Conservation (phyloP, 345 rosid genomes). For the Excoecaria agallocha region DNA sequence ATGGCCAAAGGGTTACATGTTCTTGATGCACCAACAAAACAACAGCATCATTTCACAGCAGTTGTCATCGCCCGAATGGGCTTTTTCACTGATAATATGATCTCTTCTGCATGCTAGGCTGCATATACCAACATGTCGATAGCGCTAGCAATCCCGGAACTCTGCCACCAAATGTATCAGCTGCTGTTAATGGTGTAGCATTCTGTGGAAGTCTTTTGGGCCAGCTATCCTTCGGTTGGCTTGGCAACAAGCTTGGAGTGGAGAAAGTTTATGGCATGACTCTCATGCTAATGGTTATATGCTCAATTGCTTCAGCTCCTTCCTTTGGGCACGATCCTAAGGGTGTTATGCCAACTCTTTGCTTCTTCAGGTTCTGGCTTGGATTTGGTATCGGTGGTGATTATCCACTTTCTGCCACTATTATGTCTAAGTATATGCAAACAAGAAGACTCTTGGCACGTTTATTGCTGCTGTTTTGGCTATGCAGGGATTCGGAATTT, state of each 20-base stretch:
- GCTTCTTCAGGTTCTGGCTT: slow-evolving; percentile 92
- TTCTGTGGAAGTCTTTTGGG: slow-evolving; percentile 65
- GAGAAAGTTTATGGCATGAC: slow-evolving; percentile 77
- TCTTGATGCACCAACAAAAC: slow-evolving; percentile 69
- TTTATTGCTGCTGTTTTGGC: slow-evolving; percentile 92
- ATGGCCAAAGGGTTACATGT: slow-evolving; percentile 61
- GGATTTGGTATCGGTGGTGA: slow-evolving; percentile 86
- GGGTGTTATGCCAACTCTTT: slow-evolving; percentile 55
- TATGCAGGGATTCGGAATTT: slow-evolving; percentile 91
- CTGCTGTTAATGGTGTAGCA: slow-evolving; percentile 76
- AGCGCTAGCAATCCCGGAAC: slow-evolving; percentile 60
- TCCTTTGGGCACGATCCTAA: slow-evolving; percentile 50
- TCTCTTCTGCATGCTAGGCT: slow-evolving; percentile 70
- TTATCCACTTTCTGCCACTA: slow-evolving; percentile 76
- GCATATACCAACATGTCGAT: slow-evolving; percentile 64
- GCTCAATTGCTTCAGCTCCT: slow-evolving; percentile 63
- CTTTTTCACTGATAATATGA: slow-evolving; percentile 78
- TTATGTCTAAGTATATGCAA: slow-evolving; percentile 80
- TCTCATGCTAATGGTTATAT: slow-evolving; percentile 67
- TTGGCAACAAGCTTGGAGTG: slow-evolving; percentile 70
- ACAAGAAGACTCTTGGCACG: slow-evolving; percentile 83
- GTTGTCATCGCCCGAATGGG: slow-evolving; percentile 83
- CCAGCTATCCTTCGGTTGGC: slow-evolving; percentile 85
- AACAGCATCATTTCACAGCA: slow-evolving; percentile 79
- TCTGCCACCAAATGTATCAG: slow-evolving; percentile 66